phyloP scores from a whole-genome alignment of 371 early-diverging fungal species.

The Actinomortierella wolfii region DNA sequence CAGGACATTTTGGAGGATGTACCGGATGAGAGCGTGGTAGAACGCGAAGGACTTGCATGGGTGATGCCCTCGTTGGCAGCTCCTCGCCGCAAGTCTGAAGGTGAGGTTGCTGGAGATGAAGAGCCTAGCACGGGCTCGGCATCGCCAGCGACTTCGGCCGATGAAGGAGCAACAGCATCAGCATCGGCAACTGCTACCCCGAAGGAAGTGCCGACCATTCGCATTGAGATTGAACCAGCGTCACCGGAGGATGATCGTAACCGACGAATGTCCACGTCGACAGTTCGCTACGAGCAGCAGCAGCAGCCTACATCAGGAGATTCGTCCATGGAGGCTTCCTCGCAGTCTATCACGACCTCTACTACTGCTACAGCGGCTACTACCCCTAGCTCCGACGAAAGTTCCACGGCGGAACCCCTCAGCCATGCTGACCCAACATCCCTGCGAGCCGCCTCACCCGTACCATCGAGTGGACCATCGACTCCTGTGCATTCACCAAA shows the following conservation, averaged over 20 bases:
- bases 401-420: too few relatives aligned
- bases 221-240: constrained; percentile 36
- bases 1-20: constrained; percentile 47
- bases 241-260: constrained; percentile 17
- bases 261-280: too few relatives aligned
- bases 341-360: too few relatives aligned
- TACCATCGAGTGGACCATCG: too few relatives aligned
- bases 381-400: too few relatives aligned
- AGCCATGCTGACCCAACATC: too few relatives aligned
- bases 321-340: too few relatives aligned
- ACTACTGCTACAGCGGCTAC: too few relatives aligned
- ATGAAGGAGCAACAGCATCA: not conserved
- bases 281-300: too few relatives aligned
- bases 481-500: too few relatives aligned
- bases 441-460: too few relatives aligned
- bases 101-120: not conserved
- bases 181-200: not conserved
- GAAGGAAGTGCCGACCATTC: constrained; percentile 29
- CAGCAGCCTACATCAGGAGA: too few relatives aligned
- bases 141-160: not conserved
- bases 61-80: constrained; percentile 37
- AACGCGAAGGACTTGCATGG: constrained; percentile 30
- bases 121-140: not conserved
- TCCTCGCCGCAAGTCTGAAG: constrained; percentile 35
- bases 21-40: constrained; percentile 42